Percentiles rank a stretch among this genome's conserved stretches.
phyloP scores from a whole-genome alignment of 495 filamentous ascomycete species.

The Neurospora cerealis region DNA sequence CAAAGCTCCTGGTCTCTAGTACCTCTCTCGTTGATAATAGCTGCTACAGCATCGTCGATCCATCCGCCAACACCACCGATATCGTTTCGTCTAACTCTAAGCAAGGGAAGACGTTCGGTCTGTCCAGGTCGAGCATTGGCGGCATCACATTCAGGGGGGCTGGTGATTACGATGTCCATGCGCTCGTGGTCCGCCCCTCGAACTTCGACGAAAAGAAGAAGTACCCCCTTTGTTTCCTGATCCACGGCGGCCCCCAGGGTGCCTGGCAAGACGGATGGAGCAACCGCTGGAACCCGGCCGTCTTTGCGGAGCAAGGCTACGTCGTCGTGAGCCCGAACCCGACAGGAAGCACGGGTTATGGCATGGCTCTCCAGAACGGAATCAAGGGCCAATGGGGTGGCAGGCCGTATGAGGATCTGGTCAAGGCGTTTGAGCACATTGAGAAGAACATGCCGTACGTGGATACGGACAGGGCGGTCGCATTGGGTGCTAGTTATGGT shows the following conservation, averaged over 20 bases:
- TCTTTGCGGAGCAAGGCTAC: slow-evolving; percentile 89
- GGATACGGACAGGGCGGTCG: slow-evolving; percentile 68
- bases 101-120: slow-evolving; percentile 59
- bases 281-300: slow-evolving; percentile 83
- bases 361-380: slow-evolving; percentile 66
- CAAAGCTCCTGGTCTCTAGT: slow-evolving; percentile 52
- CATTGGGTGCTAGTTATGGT: slow-evolving; percentile 77
- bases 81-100: slow-evolving; percentile 57
- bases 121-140: slow-evolving; percentile 49
- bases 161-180: slow-evolving; percentile 54
- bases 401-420: slow-evolving; percentile 68
- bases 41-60: slow-evolving; percentile 52
- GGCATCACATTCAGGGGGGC: slow-evolving; percentile 59
- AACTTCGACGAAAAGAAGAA: slow-evolving; percentile 60
- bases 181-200: slow-evolving; percentile 72
- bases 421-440: slow-evolving; percentile 69
- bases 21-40: slow-evolving; percentile 61
- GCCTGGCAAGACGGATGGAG: slow-evolving; percentile 79
- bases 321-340: slow-evolving; percentile 83
- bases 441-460: slow-evolving; percentile 61
- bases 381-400: slow-evolving; percentile 76
- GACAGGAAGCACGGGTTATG: slow-evolving; percentile 79
- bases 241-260: slow-evolving; percentile 85
- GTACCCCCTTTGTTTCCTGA: slow-evolving; percentile 74
- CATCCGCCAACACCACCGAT: slow-evolving; percentile 28